Evolutionary conservation across 2,329 filamentous ascomycete species (phyloP).

Genomic region (Diaporthe caulivora): DNA sequence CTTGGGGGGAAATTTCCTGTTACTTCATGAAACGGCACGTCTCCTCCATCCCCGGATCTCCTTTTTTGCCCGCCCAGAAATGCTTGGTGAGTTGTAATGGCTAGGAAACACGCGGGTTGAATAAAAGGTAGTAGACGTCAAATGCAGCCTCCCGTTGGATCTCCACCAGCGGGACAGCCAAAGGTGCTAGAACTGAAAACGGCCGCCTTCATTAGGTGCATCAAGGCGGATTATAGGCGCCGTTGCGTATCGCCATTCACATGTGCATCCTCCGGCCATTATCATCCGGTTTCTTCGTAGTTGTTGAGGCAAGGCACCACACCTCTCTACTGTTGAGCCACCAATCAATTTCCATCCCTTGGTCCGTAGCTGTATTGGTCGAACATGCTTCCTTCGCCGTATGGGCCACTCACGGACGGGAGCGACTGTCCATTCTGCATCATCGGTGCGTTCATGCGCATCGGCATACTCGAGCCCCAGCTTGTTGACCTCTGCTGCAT

Average conservation of each 20-base stretch:
- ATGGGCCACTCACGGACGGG: conserved; percentile 21
- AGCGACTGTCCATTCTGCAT: conserved; percentile 32
- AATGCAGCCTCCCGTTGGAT: conserved; percentile 19
- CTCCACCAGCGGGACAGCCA: conserved; percentile 11
- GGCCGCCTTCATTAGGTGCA: conserved; percentile 3
- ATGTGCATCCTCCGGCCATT: not conserved
- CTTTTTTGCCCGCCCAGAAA: conserved; percentile 22
- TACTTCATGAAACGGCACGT: conserved; percentile 12
- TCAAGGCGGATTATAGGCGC: conserved; percentile 7
- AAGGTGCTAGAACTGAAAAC: conserved; percentile 20
- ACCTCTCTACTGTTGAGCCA: not conserved
- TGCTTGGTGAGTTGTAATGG: conserved; percentile 15
- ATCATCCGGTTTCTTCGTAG: not conserved
- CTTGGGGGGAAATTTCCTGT: conserved; percentile 29
- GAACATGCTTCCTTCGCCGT: conserved; percentile 37
- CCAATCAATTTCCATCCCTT: conserved; percentile 36
- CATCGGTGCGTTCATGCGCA: conserved; percentile 34
- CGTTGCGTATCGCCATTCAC: conserved; percentile 1
- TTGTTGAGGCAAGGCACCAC: not conserved
- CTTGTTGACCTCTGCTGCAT: conserved; percentile 35
- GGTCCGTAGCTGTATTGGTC: conserved; percentile 35
- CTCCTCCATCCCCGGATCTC: not conserved
- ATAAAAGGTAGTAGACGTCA: conserved; percentile 19
- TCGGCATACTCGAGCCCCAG: conserved; percentile 27
- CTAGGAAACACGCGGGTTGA: conserved; percentile 20